These are phyloP conservation scores for Dactylorhiza incarnata DNA, from an alignment of 106 monocot species.

Conservation along the genomic window DNA sequence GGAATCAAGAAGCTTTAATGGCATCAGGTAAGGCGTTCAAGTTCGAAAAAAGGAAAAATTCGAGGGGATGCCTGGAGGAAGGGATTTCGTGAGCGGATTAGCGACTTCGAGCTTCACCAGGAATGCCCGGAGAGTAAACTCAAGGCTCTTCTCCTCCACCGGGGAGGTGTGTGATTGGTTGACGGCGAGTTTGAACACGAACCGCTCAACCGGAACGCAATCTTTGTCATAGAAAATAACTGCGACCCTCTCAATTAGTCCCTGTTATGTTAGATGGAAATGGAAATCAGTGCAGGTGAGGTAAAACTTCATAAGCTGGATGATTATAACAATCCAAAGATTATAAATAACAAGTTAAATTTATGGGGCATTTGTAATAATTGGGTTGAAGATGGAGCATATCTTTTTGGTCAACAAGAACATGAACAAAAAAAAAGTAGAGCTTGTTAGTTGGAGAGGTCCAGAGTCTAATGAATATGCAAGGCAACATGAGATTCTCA, in stretches of 20 bases:
- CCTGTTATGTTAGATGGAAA: conserved; percentile 26
- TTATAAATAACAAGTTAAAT: no score
- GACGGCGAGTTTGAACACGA: conserved; percentile 72
- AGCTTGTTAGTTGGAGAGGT: no score
- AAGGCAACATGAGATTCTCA: no score
- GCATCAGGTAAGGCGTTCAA: background rate
- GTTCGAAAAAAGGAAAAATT: background rate
- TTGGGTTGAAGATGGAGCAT: no score
- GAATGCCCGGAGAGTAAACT: conserved; percentile 80
- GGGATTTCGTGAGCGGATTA: conserved; percentile 54
- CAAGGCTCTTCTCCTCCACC: conserved; percentile 52
- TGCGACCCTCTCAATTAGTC: conserved; percentile 75
- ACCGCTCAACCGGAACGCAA: conserved; percentile 69
- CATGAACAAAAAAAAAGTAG: no score
- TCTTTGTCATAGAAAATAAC: conserved; percentile 73
- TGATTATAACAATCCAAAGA: no score
- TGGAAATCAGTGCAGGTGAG: no score
- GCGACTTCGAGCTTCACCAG: conserved; percentile 73
- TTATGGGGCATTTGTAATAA: no score
- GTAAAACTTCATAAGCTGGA: no score
- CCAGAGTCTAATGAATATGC: no score
- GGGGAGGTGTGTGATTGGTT: conserved; percentile 51
- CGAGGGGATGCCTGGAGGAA: conserved; percentile 50
- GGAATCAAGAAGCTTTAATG: background rate
- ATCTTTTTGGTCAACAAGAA: no score